These are phyloP conservation scores for Haematococcus lacustris DNA, from an alignment of 139 green algal species.

Conservation along the genomic window DNA sequence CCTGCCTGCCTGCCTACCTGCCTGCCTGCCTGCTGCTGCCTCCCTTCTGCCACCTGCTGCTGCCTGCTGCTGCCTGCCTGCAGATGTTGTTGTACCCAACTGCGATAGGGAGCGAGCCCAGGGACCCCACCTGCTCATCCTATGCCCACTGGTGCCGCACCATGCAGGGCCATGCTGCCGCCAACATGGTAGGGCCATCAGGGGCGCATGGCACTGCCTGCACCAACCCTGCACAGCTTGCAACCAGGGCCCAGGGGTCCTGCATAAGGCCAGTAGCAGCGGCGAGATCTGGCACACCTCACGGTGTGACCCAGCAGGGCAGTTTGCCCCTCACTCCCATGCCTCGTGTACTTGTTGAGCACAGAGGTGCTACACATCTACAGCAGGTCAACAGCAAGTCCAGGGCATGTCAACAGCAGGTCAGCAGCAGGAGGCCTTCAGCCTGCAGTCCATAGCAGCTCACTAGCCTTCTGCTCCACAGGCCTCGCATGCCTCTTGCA, in stretches of 20 bases:
- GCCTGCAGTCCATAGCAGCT: too few species aligned
- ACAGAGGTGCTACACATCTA: too few species aligned
- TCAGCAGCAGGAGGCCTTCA: too few species aligned
- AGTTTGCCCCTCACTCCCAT: too few species aligned
- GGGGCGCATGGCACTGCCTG: not conserved
- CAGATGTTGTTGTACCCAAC: slow-evolving; percentile 68
- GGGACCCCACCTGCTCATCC: slow-evolving; percentile 39
- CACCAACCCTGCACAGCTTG: not conserved
- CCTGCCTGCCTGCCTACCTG: not conserved
- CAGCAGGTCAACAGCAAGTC: too few species aligned
- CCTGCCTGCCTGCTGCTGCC: not conserved
- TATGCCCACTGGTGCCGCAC: slow-evolving; percentile 58
- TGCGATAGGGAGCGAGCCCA: slow-evolving; percentile 61
- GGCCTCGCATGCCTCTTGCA: too few species aligned
- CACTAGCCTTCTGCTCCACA: too few species aligned
- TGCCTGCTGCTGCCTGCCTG: not conserved
- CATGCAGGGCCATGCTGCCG: slow-evolving; percentile 58
- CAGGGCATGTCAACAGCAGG: too few species aligned
- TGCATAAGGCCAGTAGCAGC: not conserved
- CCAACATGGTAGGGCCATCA: slow-evolving; percentile 48
- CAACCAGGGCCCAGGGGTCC: not conserved
- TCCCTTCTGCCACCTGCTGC: not conserved
- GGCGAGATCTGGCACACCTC: not conserved
- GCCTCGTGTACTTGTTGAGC: too few species aligned
- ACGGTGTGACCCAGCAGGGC: not conserved